Evolutionary conservation across 176 grass and related monocot genomes (phyloP), one percentile per base, ranked within the genome.

Genomic region (Miscanthus lutarioriparius): DNA sequence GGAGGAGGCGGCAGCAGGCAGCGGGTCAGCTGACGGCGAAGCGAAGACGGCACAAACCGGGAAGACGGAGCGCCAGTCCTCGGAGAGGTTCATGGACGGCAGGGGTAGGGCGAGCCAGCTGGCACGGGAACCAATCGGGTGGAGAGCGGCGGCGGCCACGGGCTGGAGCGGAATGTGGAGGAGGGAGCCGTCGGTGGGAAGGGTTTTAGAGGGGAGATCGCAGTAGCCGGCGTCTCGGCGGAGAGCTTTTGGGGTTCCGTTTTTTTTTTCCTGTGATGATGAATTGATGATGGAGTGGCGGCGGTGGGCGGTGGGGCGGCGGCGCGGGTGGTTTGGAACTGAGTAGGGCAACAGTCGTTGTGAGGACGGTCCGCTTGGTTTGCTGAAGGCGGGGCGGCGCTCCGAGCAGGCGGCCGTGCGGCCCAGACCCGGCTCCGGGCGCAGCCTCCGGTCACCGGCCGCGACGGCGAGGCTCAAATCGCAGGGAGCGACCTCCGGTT

Each of bases 41-140:
- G 64, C 67, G 80, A 89, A 91, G 28, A 91, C 39, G 61, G 86
- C 88, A 39, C 62, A 43, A 54, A 75, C 49, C 14, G 86, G 88
- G 79, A 86, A 88, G 71, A 87, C 69, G 74, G 82, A 85, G 53
- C 79, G 83, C 78, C 88, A 94, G 35, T 91, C 75, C 69, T 88
- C 86, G 20, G 81, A 91, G 80, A n/a, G 37, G 75, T 89, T 68
- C 89, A 91, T 91, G 43, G 27, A 26, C 15, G 41, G 33, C 33
- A 12, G 59, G 54, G 47, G 22, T 17, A 8, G 20, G 12, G 48
- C 14, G 4, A 13, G 45, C 14, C 16, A 1, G 72, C 44, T 19
- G 43, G 27, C 17, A 36, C 56, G 7, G 70, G 11, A 74, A 12
- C 39, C 13, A n/a, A 30, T n/a, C 20, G 5, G 43, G 59, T n/a